Percentiles rank a stretch among this genome's conserved stretches.
phyloP scores from a whole-genome alignment of 164 flowering plant genomes.

The Liquidambar formosana region DNA sequence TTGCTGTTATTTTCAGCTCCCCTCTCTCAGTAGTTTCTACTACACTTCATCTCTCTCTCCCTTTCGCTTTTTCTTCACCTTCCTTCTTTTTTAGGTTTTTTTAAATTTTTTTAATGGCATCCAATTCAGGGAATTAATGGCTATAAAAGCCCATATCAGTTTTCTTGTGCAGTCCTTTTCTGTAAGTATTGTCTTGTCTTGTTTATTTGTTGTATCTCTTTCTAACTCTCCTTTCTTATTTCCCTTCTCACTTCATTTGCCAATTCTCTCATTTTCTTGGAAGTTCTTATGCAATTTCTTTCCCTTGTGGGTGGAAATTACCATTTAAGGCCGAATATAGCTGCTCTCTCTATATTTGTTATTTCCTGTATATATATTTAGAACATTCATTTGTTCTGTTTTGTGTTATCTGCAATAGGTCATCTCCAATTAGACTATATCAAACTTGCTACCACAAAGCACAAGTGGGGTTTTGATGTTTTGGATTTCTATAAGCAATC shows the following conservation, averaged over 20 bases:
- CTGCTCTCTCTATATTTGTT: background rate
- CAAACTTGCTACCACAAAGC: no score
- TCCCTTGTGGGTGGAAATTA: background rate
- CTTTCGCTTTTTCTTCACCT: background rate
- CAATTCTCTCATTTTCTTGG: background rate
- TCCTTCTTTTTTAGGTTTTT: no score
- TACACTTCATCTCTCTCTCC: background rate
- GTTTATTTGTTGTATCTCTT: background rate
- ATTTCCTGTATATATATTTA: background rate
- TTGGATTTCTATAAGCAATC: no score
- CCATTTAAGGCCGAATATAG: background rate
- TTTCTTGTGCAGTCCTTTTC: slow-evolving; percentile 12
- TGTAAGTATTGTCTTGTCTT: slow-evolving; percentile 11
- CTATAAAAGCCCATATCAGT: slow-evolving; percentile 14
- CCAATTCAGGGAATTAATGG: slow-evolving; percentile 25
- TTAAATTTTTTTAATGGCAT: slow-evolving; percentile 16
- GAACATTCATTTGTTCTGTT: no score
- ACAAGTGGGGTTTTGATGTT: no score
- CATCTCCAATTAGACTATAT: no score
- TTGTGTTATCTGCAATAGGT: no score
- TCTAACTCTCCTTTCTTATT: background rate
- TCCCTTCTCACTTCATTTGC: background rate
- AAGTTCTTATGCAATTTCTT: background rate
- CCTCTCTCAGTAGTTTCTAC: no score
- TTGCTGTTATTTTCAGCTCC: no score